Evolutionary conservation across 306 rosid species (phyloP).

Genomic region (Leucaena leucocephala): DNA sequence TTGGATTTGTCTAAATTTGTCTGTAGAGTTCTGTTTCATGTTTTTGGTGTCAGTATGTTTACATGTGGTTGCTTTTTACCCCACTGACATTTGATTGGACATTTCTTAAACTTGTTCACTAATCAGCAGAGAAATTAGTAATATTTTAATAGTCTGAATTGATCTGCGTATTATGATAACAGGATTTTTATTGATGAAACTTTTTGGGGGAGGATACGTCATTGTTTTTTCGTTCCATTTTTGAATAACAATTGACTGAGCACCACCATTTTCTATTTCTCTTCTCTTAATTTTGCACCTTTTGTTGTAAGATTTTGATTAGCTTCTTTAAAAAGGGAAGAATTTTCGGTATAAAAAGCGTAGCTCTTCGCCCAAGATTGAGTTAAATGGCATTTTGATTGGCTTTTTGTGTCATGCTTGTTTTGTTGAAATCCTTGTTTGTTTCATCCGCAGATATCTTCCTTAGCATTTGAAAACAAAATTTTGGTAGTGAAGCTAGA

Average conservation of each 20-base stretch:
- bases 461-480: constrained; percentile 72
- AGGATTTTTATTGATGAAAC: constrained; percentile 3
- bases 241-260: constrained; percentile 16
- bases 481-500: constrained; percentile 64
- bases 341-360: constrained; percentile 15
- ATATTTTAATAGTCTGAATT: constrained; percentile 7
- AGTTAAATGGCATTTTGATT: not conserved
- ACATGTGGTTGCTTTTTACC: not conserved
- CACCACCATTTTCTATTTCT: not conserved
- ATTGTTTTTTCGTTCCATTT: constrained; percentile 22
- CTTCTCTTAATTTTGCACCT: constrained; percentile 11
- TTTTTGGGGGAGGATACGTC: not conserved
- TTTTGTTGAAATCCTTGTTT: constrained; percentile 39
- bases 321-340: not conserved
- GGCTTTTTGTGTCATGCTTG: not conserved
- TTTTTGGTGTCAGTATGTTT: not conserved
- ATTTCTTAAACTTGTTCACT: not conserved
- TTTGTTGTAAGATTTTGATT: constrained; percentile 5
- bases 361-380: not conserved
- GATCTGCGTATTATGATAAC: constrained; percentile 28
- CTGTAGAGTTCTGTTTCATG: not conserved
- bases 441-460: constrained; percentile 65
- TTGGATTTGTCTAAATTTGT: not conserved
- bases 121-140: not conserved
- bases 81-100: not conserved